Conservation (phyloP, 345 rosid genomes). For the Eucalyptus grandis region DNA sequence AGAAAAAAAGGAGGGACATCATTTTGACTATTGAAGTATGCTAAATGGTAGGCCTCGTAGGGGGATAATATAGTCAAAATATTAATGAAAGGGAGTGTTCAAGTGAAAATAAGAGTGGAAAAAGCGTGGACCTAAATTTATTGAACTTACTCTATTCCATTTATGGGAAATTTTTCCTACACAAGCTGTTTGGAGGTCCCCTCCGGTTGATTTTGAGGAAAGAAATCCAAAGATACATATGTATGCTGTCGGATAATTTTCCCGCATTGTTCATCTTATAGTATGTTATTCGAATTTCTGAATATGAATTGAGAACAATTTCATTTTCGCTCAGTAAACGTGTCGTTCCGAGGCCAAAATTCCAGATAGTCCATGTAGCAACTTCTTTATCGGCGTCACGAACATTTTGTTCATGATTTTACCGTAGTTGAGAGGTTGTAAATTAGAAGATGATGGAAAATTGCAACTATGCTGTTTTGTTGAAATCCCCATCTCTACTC, state of each 20-base stretch:
- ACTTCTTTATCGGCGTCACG: background rate
- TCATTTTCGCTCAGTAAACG: background rate
- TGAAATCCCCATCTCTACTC: background rate
- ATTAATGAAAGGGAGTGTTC: background rate
- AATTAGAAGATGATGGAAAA: background rate
- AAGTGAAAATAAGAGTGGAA: background rate
- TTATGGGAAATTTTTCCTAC: background rate
- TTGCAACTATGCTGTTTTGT: background rate
- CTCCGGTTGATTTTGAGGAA: background rate
- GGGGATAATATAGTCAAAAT: background rate
- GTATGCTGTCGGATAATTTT: background rate
- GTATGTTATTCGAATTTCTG: background rate
- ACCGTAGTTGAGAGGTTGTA: background rate
- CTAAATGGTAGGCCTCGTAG: no score
- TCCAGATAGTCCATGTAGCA: background rate
- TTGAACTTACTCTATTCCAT: background rate
- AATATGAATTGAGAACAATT: background rate
- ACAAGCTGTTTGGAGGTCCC: background rate
- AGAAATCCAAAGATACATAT: background rate
- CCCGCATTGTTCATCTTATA: background rate
- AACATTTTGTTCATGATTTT: background rate
- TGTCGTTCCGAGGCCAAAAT: background rate
- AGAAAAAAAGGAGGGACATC: background rate
- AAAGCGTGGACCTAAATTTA: background rate
- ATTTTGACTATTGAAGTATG: no score